Base-by-base conservation (phyloP, 805 yeast species). In the Sugiyamaella marilandica region DNA sequence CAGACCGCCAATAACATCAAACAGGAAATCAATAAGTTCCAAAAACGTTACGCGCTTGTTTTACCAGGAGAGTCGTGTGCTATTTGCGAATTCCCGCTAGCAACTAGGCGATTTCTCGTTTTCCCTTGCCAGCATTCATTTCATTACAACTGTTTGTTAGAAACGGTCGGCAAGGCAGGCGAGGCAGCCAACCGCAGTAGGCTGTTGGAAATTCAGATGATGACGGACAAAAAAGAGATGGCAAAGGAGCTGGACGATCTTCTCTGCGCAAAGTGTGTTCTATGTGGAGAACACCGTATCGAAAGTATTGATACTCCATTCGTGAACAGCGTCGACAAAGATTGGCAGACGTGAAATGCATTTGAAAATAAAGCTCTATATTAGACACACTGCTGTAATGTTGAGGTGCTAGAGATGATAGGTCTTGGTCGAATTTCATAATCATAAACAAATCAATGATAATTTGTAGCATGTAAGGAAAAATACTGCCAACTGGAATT, bases 51-150 rank as follows among this genome's bases (percentile, higher is more conserved):
- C 57, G 83, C 83, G 36, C 74, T 84, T 0, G 77, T 92, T 16
- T 85, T 86, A 61, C 90, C 96, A 0, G 95, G 94, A 1, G 94
- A 84, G 57, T 79, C 92, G 0, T 94, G 99, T 70, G 71, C 77
- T 41, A 59, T 81, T 2, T 92, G 98, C 67, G 70, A 74, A n/a
- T 77, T 77, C 59, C 77, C 94, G 8, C 71, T 92, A 44, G 77
- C 88, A 2, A 79, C 83, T 2, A 78, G 89, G 53, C 85, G 82
- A 63, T 90, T 90, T 60, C 77, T 84, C 50, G 81, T 83, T 4
- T 94, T 88, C 64, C 97, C 97, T 0, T 94, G 99, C 65, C 85
- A 80, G 52, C 99, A 94, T 66, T 81, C 87, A 4, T 86, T 87
- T 70, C 98, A 94, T 65, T 83, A 83, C 49, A 96, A 90, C 65